These are phyloP conservation scores for Cryptococcus amylolentus DNA, from an alignment of 1,284 basidiomycete species.

Conservation along the genomic window DNA sequence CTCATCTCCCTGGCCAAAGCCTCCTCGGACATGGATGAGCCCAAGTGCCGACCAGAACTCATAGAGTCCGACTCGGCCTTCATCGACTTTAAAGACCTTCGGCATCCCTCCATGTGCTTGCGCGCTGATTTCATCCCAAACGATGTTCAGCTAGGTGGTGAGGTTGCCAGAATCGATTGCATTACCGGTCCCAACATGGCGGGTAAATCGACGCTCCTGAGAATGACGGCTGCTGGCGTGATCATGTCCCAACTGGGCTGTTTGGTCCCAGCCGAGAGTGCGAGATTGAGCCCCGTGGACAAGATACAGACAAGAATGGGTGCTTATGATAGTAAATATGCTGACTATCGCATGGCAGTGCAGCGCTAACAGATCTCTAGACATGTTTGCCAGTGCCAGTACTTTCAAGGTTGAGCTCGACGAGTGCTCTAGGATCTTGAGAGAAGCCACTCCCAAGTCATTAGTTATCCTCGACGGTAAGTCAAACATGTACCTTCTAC, in stretches of 20 bases:
- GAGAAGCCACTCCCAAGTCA: conserved; percentile 85
- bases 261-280: conserved; percentile 82
- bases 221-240: conserved; percentile 94
- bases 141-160: conserved; percentile 73
- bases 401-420: conserved; percentile 97
- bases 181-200: conserved; percentile 84
- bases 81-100: conserved; percentile 71
- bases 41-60: conserved; percentile 84
- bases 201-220: conserved; percentile 78
- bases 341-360: not conserved
- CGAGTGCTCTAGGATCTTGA: conserved; percentile 87
- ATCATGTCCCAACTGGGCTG: conserved; percentile 99
- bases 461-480: conserved; percentile 90
- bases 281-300: conserved; percentile 84
- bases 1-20: conserved; percentile 88
- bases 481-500: conserved; percentile 22
- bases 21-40: conserved; percentile 84
- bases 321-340: conserved; percentile 71
- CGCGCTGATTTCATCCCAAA: conserved; percentile 89
- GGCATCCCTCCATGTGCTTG: conserved; percentile 79
- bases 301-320: conserved; percentile 97
- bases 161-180: conserved; percentile 55
- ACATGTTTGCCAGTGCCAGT: conserved; percentile 91
- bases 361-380: conserved; percentile 11
- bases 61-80: conserved; percentile 66